A percentile compares a stretch with the other conserved stretches of the same genome.
Conservation (phyloP, 2,329 filamentous ascomycete genomes). For the Colletotrichum cordylinicola region DNA sequence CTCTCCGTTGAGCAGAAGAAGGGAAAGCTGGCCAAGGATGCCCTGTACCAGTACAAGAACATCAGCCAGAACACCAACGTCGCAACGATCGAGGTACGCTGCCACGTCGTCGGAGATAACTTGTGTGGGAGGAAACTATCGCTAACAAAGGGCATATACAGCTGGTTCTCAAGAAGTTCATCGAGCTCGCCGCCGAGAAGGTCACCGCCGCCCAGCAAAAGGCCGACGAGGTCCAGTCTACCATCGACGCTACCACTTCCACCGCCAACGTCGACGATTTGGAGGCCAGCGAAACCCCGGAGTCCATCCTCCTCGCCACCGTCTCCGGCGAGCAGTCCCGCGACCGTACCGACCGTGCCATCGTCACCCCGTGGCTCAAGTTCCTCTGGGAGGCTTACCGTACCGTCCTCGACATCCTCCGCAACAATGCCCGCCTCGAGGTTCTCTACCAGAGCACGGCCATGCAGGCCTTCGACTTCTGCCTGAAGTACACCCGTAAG, state of each 20-base stretch:
- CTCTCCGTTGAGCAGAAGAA: slow-evolving; percentile 97
- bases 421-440: slow-evolving; percentile 98
- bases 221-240: slow-evolving; percentile 92
- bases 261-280: slow-evolving; percentile 88
- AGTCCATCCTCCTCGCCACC: slow-evolving; percentile 96
- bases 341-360: slow-evolving; percentile 95
- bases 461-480: slow-evolving; percentile 98
- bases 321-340: slow-evolving; percentile 97
- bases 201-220: slow-evolving; percentile 95
- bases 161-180: slow-evolving; percentile 96
- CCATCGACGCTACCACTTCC: slow-evolving; percentile 76
- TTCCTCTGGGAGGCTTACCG: slow-evolving; percentile 99
- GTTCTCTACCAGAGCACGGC: slow-evolving; percentile 98
- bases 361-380: slow-evolving; percentile 99
- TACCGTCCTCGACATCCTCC: slow-evolving; percentile 96
- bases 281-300: slow-evolving; percentile 95
- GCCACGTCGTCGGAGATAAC: background rate
- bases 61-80: slow-evolving; percentile 99
- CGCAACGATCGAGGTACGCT: slow-evolving; percentile 86
- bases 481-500: slow-evolving; percentile 97
- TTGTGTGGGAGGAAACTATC: background rate
- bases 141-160: slow-evolving; percentile 36
- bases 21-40: slow-evolving; percentile 98
- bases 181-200: slow-evolving; percentile 95
- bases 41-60: slow-evolving; percentile 99